Conservation (phyloP, 768 basidiomycete genomes). For the Flagelloscypha sp. region DNA sequence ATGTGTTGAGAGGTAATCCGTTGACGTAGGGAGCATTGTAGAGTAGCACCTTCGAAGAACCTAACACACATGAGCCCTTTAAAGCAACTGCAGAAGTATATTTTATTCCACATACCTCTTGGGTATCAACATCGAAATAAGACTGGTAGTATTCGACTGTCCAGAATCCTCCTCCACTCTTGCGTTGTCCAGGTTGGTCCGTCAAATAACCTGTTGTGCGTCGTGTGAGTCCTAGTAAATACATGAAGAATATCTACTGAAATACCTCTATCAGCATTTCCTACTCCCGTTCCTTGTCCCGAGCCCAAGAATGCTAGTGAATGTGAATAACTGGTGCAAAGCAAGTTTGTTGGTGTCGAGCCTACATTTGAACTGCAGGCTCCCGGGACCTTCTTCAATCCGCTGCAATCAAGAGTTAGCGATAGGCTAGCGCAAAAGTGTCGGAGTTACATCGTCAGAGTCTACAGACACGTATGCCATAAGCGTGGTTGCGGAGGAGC, state of each 20-base stretch:
- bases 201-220: conserved; percentile 50
- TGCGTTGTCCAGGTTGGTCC: conserved; percentile 38
- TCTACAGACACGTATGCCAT: conserved; percentile 74
- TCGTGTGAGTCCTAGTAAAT: background rate
- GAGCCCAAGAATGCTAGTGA: conserved; percentile 2
- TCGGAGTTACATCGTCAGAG: conserved; percentile 49
- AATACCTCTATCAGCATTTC: conserved; percentile 47
- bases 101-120: conserved; percentile 36
- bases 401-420: conserved; percentile 24
- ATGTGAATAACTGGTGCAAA: conserved; percentile 7
- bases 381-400: conserved; percentile 59
- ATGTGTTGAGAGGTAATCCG: conserved; percentile 54
- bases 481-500: conserved; percentile 2
- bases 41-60: conserved; percentile 70
- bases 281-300: conserved; percentile 22
- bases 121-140: conserved; percentile 85
- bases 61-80: conserved; percentile 22
- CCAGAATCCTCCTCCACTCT: conserved; percentile 59
- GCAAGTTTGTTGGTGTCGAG: conserved; percentile 3
- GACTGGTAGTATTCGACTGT: conserved; percentile 78
- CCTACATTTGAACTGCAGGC: conserved; percentile 67
- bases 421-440: background rate
- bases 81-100: conserved; percentile 2
- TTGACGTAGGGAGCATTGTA: conserved; percentile 66
- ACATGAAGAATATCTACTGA: conserved; percentile 1